Base-by-base conservation (phyloP, 73 alveolate species). In the Tetrahymena thermophila region DNA sequence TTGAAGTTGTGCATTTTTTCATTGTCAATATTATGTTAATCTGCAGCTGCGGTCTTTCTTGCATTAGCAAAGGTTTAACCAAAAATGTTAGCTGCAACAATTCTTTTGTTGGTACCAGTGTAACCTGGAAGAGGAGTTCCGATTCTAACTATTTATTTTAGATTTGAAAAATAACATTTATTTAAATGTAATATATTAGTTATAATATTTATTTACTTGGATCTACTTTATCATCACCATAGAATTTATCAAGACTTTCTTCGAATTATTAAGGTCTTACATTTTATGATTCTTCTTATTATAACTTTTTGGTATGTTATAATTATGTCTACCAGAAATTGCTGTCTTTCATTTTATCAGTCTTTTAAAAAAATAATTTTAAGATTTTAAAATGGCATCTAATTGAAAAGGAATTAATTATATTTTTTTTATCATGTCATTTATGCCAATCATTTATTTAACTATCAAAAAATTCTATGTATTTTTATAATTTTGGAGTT, bases 61-160 rank as follows among this genome's bases (percentile, higher is more conserved):
- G 97, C 97, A 95, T 95, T 95, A n/a, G 97, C 97, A 85, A 95
- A 95, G 8, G 97, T 95, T 89, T 95, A 85, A 23, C 97, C 97
- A 95, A 95, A 95, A 14, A 95, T 95, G 83, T 95, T 95, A 35
- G 97, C 97, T 10, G 97, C 97, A 50, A 95, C 97, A 71, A 95
- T 93, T 93, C 97, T 95, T 93, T 95, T 95, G 37, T 95, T 43
- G 44, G 94, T 57, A 35, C 97, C 97, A 1, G 97, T 95, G 94
- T 95, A 95, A 16, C 97, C 97, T 43, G 97, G 97, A 85, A 95
- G 94, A 35, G 97, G 97, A 34, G 95, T 71, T 6, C 97, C 97
- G 34, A 95, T 56, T 43, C 93, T 89, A 21, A 95, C 97, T 95
- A 44, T 31, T 35, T 95, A 44, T 31, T 35, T 71, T 71, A 19